Base-by-base conservation (phyloP, 306 rosid genomes). In the Dryas drummondii region DNA sequence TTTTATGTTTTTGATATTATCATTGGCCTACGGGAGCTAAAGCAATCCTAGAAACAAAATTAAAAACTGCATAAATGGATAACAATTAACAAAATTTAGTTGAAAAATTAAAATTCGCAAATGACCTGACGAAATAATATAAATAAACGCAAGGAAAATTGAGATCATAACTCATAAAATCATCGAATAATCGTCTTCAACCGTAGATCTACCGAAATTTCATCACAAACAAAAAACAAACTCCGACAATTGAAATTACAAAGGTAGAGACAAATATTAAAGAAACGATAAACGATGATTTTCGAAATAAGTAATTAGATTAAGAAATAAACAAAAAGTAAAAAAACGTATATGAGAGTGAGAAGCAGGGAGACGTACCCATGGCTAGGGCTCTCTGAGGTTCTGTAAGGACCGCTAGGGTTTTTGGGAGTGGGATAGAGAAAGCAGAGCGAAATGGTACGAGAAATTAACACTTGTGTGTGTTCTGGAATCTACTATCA, bases 351-450 rank as follows among this genome's bases (percentile, higher is more conserved):
- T 1, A 2, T 14, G 44, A 40, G 41, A 6, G 5, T 62, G 9
- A 77, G 32, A 7, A 6, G 11, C 26, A 19, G 6, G 13, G n/a
- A 4, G 41, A 56, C 76, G 71, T 77, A 82, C 85, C 76, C 85
- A 77, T 82, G 55, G 82, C 42, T 41, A 44, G 74, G 65, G 66
- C 8, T 52, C 37, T 9, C 60, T 11, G 37, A 54, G 67, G 45
- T 50, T 69, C 52, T 48, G 56, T 9, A 48, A 16, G 42, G 73
- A 46, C 15, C 17, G 62, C 81, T 77, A 81, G 81, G 81, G 78
- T 58, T 76, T 80, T 37, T 12, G 17, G 14, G 26, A 49, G 68
- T 26, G 46, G 5, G 68, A 19, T 11, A 9, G 27, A 5, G 15
- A 51, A 27, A 27, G 42, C 45, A 12, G 42, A 64, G 71, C 47